These are phyloP conservation scores for Xerocomus nothofagi DNA, from an alignment of 1,284 basidiomycete species.

Conservation along the genomic window DNA sequence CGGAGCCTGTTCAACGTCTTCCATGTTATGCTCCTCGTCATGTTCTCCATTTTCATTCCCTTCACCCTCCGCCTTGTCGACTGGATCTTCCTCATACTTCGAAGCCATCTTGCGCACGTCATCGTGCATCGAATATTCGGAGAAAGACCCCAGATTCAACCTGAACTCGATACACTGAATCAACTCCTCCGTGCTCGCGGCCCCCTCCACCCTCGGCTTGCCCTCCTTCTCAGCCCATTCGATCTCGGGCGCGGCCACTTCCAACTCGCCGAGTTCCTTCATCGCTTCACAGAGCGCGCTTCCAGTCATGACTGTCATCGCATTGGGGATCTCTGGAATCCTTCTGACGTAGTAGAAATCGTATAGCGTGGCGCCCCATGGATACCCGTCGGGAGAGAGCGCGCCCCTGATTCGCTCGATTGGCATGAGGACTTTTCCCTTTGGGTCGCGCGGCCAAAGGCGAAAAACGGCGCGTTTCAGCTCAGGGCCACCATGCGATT, in stretches of 20 bases:
- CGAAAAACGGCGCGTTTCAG: slow-evolving; percentile 21
- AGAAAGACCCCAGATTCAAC: not conserved
- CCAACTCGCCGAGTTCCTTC: slow-evolving; percentile 37
- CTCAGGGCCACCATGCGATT: not conserved
- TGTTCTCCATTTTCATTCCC: no score
- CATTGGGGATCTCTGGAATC: slow-evolving; percentile 15
- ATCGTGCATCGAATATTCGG: not conserved
- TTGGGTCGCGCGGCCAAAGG: slow-evolving; percentile 24
- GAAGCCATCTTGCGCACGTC: not conserved
- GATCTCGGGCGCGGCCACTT: slow-evolving; percentile 35
- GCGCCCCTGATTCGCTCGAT: slow-evolving; percentile 17
- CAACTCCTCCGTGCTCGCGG: slow-evolving; percentile 30
- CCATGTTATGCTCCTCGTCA: not conserved
- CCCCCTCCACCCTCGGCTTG: slow-evolving; percentile 33
- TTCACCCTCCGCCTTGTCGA: no score
- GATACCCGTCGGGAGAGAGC: slow-evolving; percentile 35
- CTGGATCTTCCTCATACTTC: no score
- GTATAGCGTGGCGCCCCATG: slow-evolving; percentile 46
- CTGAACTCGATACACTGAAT: slow-evolving; percentile 24
- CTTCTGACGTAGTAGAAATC: slow-evolving; percentile 42
- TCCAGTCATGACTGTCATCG: slow-evolving; percentile 34
- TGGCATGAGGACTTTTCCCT: slow-evolving; percentile 3
- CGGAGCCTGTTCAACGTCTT: not conserved
- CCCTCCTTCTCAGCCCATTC: slow-evolving; percentile 40
- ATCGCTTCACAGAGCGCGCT: slow-evolving; percentile 40